Evolutionary conservation across 1,284 basidiomycete genomes (phyloP).

Genomic region (Tetrapyrgos nigripes): DNA sequence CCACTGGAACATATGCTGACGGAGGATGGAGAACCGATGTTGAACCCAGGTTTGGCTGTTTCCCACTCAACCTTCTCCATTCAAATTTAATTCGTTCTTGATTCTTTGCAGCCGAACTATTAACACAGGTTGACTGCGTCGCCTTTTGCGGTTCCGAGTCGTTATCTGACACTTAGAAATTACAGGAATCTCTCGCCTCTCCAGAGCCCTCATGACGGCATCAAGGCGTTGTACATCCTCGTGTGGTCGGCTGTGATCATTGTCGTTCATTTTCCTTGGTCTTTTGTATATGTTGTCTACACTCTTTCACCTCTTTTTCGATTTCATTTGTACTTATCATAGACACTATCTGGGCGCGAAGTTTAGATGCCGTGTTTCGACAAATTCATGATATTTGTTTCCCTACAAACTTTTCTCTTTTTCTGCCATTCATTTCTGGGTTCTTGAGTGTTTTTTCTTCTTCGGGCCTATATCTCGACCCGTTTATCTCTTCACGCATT

Average conservation of each 20-base stretch:
- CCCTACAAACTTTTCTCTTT: neutral
- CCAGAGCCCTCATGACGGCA: constrained; percentile 54
- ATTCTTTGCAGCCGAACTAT: constrained; percentile 54
- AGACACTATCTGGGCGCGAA: neutral
- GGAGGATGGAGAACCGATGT: constrained; percentile 68
- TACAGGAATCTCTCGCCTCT: constrained; percentile 66
- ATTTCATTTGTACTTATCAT: neutral
- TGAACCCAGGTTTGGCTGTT: constrained; percentile 60
- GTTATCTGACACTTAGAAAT: constrained; percentile 2
- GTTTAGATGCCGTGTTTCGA: neutral
- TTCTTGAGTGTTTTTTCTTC: neutral
- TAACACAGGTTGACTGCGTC: constrained; percentile 58
- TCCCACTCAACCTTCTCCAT: neutral
- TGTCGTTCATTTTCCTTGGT: neutral
- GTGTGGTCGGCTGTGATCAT: neutral
- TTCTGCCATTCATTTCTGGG: neutral
- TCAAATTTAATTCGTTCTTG: constrained; percentile 5
- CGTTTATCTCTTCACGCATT: neutral
- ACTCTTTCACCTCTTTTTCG: neutral
- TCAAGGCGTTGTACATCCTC: neutral
- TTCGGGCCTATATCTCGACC: neutral
- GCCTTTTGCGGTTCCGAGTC: constrained; percentile 9
- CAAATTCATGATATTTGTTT: neutral
- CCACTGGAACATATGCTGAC: constrained; percentile 60
- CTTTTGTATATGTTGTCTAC: neutral